Evolutionary conservation across 768 basidiomycete genomes (phyloP).

Genomic region (Sarcodon sp.): DNA sequence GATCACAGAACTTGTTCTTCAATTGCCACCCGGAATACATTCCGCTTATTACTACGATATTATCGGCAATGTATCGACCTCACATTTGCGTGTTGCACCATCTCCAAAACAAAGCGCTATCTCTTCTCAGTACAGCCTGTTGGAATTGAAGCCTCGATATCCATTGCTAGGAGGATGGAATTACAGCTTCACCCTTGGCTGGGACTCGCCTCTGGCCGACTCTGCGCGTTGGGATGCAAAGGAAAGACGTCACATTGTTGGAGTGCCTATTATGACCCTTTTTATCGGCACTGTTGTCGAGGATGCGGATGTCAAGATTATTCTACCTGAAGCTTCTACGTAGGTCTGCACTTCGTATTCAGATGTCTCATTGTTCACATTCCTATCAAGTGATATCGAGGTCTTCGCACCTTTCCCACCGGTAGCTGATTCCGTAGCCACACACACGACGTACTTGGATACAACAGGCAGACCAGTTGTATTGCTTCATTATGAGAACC

Average conservation of each 20-base stretch:
- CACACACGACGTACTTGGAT: constrained; percentile 82
- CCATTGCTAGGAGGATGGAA: constrained; percentile 97
- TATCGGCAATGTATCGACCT: constrained; percentile 95
- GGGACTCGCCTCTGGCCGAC: constrained; percentile 78
- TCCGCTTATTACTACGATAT: constrained; percentile 84
- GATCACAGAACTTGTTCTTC: constrained; percentile 59
- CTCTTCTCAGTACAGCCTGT: constrained; percentile 40
- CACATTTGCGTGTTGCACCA: constrained; percentile 61
- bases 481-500: constrained; percentile 54
- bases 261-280: constrained; percentile 77
- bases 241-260: constrained; percentile 56
- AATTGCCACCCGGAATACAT: constrained; percentile 73
- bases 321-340: constrained; percentile 94
- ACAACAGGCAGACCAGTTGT: constrained; percentile 78
- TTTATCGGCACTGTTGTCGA: constrained; percentile 74
- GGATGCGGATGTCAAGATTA: constrained; percentile 64
- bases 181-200: constrained; percentile 89
- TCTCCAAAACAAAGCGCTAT: constrained; percentile 37
- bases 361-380: constrained; percentile 2
- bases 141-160: constrained; percentile 84
- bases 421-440: constrained; percentile 42
- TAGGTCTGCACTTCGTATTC: constrained; percentile 28
- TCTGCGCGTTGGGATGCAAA: constrained; percentile 51
- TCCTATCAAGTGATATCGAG: constrained; percentile 52
- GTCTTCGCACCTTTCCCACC: constrained; percentile 72